Percentiles rank a stretch among this genome's conserved stretches.
Evolutionary conservation across 352 stramenopile species (phyloP).

Genomic region (Globisporangium spinosum): DNA sequence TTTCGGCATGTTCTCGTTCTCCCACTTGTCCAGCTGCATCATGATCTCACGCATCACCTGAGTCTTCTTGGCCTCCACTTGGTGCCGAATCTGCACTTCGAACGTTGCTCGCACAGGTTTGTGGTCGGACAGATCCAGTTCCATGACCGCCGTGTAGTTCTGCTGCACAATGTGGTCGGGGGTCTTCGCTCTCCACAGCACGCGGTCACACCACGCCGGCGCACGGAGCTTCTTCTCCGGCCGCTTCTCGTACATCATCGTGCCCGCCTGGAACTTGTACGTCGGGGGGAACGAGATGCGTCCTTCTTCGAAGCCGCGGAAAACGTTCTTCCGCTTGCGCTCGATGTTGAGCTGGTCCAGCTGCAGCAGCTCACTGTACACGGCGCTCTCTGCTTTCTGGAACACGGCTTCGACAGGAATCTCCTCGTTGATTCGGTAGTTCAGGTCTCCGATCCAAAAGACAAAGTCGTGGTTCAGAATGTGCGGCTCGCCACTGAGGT

Average conservation of each 20-base stretch:
- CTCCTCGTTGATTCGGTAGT: constrained; percentile 88
- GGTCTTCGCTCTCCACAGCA: constrained; percentile 78
- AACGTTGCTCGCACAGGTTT: constrained; percentile 96
- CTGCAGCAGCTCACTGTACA: constrained; percentile 26
- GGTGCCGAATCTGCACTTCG: constrained; percentile 89
- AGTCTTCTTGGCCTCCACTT: constrained; percentile 88
- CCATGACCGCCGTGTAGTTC: constrained; percentile 87
- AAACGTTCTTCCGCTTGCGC: constrained; percentile 61
- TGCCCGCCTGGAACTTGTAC: constrained; percentile 98
- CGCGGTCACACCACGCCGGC: constrained; percentile 94
- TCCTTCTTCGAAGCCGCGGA: constrained; percentile 90
- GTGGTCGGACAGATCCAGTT: constrained; percentile 97
- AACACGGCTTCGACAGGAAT: constrained; percentile 78
- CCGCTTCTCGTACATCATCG: constrained; percentile 94
- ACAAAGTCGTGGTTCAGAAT: constrained; percentile 98
- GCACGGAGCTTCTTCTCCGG: constrained; percentile 98
- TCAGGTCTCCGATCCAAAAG: constrained; percentile 95
- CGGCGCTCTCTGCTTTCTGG: constrained; percentile 37
- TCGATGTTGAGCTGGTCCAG: constrained; percentile 74
- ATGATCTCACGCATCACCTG: constrained; percentile 93
- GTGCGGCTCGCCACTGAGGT: constrained; percentile 46
- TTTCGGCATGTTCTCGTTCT: constrained; percentile 95
- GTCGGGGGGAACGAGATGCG: constrained; percentile 91
- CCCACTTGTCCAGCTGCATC: constrained; percentile 93
- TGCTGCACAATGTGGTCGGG: constrained; percentile 51